Base-by-base conservation (phyloP, 2,329 filamentous ascomycete genomes). In the Xylaria sp. region DNA sequence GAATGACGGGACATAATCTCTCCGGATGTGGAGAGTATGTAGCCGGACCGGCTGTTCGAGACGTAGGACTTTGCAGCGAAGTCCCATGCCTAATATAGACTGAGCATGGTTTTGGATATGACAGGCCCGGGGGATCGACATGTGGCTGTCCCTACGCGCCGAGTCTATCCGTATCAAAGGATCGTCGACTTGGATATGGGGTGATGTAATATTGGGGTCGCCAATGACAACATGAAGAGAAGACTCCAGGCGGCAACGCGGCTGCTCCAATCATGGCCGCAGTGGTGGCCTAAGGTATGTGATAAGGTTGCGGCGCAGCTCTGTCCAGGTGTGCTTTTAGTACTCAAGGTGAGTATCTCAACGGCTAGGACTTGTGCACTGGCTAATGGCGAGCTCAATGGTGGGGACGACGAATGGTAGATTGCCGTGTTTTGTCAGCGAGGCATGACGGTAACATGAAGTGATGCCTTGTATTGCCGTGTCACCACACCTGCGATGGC, bases 11-110 rank as follows among this genome's bases (percentile, higher is more conserved):
- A 25, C 25, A 15, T 25, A 2, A 39, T 25, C 41, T 41, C 32
- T 23, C 37, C 34, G 52, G 32, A 25, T 32, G 5, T 32, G 18
- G 48, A 48, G 8, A 15, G 4, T 13, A 44, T 39, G 13, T 28
- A 46, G 13, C 18, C 34, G 44, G 25, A 37, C 32, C 28, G 50
- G 50, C 8, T 18, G 18, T 37, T 37, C 32, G 41, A 52, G 50
- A 44, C 15, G 20, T 57, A 68, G 57, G 66, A 65, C 56, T 65
- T 52, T 44, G 18, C 37, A 6, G 15, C 9, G 23, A 44, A 57
- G 28, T 28, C 34, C 50, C 23, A 23, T 57, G 41, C 44, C 50
- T 68, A 61, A 56, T 64, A 52, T 51, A 13, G 13, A 46, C 25
- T n/a, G 13, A 54, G 51, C 23, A n/a, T 69, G 51, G 32, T 15